Percentiles rank a stretch among this genome's conserved stretches.
Conservation (phyloP, 148 eudicot species). For the Camellia japonica region DNA sequence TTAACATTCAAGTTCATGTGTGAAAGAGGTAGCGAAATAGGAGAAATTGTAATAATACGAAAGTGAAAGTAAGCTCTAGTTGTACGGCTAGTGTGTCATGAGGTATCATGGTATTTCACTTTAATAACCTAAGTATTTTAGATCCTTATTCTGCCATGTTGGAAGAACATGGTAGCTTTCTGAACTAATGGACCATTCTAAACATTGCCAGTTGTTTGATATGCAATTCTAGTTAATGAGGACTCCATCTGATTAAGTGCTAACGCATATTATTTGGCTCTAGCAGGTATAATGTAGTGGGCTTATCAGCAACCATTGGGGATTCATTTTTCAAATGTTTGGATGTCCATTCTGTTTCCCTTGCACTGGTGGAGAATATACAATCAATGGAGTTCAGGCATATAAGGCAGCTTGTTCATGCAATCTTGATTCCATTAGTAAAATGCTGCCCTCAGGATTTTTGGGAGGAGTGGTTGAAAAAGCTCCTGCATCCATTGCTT, state of each 20-base stretch:
- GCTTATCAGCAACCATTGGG: conserved; percentile 78
- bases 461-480: conserved; percentile 79
- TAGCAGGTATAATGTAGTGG: conserved; percentile 82
- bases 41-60: background rate
- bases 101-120: background rate
- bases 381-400: conserved; percentile 94
- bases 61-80: conserved; percentile 1
- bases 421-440: conserved; percentile 63
- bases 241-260: background rate
- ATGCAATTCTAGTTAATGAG: conserved; percentile 12
- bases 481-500: conserved; percentile 79
- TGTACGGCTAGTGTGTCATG: background rate
- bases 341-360: conserved; percentile 56
- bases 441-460: conserved; percentile 68
- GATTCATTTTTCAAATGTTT: conserved; percentile 70
- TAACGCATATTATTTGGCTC: conserved; percentile 12
- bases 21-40: background rate
- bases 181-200: background rate
- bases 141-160: background rate
- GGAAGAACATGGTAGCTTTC: conserved; percentile 6
- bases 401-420: conserved; percentile 82
- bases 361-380: conserved; percentile 81
- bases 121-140: background rate
- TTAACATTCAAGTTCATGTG: background rate
- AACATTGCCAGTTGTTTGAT: background rate